Conservation (phyloP, 2,329 filamentous ascomycete genomes). For the Fusarium xyrophilum region DNA sequence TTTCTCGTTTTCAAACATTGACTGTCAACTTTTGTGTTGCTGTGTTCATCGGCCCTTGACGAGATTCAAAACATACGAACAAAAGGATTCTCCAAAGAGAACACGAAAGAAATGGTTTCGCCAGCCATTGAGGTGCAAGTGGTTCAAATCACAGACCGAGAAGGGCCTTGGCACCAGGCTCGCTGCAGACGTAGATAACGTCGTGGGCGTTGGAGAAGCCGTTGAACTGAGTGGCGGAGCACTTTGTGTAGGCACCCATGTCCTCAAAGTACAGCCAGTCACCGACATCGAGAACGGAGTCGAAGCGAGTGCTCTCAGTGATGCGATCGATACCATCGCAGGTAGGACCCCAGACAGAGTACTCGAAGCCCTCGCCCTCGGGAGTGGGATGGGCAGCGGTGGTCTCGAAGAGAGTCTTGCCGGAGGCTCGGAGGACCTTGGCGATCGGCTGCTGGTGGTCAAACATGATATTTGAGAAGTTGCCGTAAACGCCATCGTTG, state of each 20-base stretch:
- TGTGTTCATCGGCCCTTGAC: not conserved
- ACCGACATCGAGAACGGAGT: conserved; percentile 82
- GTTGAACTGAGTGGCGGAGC: conserved; percentile 97
- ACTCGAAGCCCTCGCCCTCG: conserved; percentile 68
- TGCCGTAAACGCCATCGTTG: conserved; percentile 97
- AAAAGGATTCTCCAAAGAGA: conserved; percentile 24
- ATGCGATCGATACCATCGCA: conserved; percentile 98
- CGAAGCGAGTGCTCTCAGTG: conserved; percentile 78
- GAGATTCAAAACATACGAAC: conserved; percentile 12
- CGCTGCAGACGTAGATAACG: conserved; percentile 93
- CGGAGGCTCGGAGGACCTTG: conserved; percentile 73
- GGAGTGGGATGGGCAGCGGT: conserved; percentile 55
- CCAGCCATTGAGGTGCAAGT: not conserved
- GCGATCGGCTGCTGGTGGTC: conserved; percentile 93
- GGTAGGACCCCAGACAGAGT: conserved; percentile 97
- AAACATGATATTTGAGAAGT: conserved; percentile 99
- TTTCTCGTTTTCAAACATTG: not conserved
- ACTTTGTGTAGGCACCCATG: conserved; percentile 99
- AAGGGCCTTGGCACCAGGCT: conserved; percentile 82
- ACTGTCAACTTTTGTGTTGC: not conserved
- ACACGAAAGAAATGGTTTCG: conserved; percentile 30
- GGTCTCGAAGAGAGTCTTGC: conserved; percentile 65
- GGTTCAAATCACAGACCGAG: conserved; percentile 49
- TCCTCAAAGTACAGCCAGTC: conserved; percentile 99
- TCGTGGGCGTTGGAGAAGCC: conserved; percentile 93